These are phyloP conservation scores for Phytophthora quininea DNA, from an alignment of 352 stramenopile genomes.

Conservation along the genomic window DNA sequence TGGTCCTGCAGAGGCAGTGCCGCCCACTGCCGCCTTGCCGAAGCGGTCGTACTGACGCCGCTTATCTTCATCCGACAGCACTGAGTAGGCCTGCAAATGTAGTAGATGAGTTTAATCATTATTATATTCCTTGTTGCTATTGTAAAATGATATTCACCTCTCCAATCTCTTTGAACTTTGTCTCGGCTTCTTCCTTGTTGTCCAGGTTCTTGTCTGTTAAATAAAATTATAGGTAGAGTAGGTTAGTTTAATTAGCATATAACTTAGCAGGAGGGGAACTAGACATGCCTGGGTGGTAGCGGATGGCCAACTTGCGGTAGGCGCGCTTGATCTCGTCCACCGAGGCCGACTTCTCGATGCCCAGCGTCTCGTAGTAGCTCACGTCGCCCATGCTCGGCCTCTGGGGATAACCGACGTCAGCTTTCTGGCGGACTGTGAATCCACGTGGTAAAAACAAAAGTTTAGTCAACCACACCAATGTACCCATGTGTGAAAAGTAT, in stretches of 20 bases:
- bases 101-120: neutral
- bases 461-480: conserved; percentile 2
- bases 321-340: conserved; percentile 85
- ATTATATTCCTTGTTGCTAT: neutral
- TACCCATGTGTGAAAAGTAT: neutral
- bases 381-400: conserved; percentile 46
- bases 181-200: conserved; percentile 84
- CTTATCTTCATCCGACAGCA: conserved; percentile 91
- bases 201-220: conserved; percentile 88
- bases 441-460: neutral
- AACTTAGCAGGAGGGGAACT: neutral
- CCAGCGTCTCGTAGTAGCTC: conserved; percentile 78
- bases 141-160: conserved; percentile 42
- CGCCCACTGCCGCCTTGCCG: conserved; percentile 76
- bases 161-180: conserved; percentile 91
- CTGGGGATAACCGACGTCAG: neutral
- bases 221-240: neutral
- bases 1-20: conserved; percentile 31
- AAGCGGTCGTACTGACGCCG: conserved; percentile 92
- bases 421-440: neutral
- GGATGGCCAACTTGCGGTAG: conserved; percentile 89
- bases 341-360: conserved; percentile 69
- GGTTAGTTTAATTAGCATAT: neutral
- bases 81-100: conserved; percentile 81
- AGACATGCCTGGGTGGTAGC: conserved; percentile 76